phyloP scores from a whole-genome alignment of 2,329 filamentous ascomycete species.

The Apiospora kogelbergensis region DNA sequence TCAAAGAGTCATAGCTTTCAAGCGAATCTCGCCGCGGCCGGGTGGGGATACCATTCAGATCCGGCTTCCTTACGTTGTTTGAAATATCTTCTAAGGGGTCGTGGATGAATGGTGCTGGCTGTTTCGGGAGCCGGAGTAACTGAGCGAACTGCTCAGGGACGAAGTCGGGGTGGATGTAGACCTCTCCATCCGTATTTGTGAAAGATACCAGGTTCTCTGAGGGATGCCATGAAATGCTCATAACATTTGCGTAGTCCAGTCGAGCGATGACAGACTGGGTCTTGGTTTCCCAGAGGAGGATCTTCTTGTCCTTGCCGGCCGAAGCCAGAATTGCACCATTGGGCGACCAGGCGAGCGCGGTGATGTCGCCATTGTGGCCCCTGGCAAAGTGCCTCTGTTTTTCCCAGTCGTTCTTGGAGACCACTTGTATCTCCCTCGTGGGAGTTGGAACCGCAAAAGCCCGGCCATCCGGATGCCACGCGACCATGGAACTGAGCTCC shows the following conservation, averaged over 20 bases:
- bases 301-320: slow-evolving; percentile 65
- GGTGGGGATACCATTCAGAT: slow-evolving; percentile 52
- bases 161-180: slow-evolving; percentile 83
- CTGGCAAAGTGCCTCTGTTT: slow-evolving; percentile 77
- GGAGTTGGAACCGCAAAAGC: slow-evolving; percentile 85
- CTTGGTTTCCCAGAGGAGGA: slow-evolving; percentile 86
- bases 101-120: slow-evolving; percentile 84
- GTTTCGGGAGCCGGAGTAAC: slow-evolving; percentile 57
- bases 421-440: slow-evolving; percentile 78
- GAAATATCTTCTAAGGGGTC: slow-evolving; percentile 72
- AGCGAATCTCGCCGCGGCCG: slow-evolving; percentile 61
- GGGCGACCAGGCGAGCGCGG: slow-evolving; percentile 86
- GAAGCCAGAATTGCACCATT: slow-evolving; percentile 86
- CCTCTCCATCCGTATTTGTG: slow-evolving; percentile 87
- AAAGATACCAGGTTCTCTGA: slow-evolving; percentile 86
- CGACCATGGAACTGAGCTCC: slow-evolving; percentile 70
- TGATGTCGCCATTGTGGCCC: slow-evolving; percentile 82
- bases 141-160: slow-evolving; percentile 57
- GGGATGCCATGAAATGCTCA: slow-evolving; percentile 89
- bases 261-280: slow-evolving; percentile 79
- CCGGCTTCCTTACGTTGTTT: slow-evolving; percentile 59
- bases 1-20: slow-evolving; percentile 81
- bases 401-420: slow-evolving; percentile 89
- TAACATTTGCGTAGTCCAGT: slow-evolving; percentile 79
- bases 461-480: slow-evolving; percentile 93